These are phyloP conservation scores for Entophlyctis luteolus DNA, from an alignment of 192 early-diverging fungal genomes.

Conservation along the genomic window DNA sequence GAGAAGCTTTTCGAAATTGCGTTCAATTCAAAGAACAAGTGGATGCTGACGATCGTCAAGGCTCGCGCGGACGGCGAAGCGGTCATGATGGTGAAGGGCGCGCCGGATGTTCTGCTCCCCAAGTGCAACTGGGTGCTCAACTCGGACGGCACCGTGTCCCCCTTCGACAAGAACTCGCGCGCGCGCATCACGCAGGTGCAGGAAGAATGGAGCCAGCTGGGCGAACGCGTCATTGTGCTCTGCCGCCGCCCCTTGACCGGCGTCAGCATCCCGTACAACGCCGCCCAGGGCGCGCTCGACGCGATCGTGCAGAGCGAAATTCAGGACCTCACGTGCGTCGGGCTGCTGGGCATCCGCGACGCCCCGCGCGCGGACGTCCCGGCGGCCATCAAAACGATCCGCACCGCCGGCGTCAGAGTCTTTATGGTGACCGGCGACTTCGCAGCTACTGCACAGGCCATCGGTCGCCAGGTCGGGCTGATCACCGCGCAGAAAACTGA, in stretches of 20 bases:
- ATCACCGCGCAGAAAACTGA: neutral
- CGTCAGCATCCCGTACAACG: neutral
- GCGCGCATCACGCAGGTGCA: conserved; percentile 60
- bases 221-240: conserved; percentile 75
- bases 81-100: conserved; percentile 68
- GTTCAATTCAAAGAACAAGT: conserved; percentile 89
- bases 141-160: conserved; percentile 37
- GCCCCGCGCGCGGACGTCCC: conserved; percentile 75
- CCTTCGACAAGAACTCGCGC: neutral
- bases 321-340: neutral
- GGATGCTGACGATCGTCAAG: conserved; percentile 66
- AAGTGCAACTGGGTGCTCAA: conserved; percentile 65
- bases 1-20: conserved; percentile 83
- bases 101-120: conserved; percentile 68
- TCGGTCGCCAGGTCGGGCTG: conserved; percentile 38
- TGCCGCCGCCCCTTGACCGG: neutral
- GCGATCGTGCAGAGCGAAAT: neutral
- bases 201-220: conserved; percentile 55
- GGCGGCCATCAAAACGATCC: conserved; percentile 70
- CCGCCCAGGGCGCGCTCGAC: neutral
- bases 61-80: neutral
- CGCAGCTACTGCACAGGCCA: conserved; percentile 71
- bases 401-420: conserved; percentile 78
- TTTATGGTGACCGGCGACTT: conserved; percentile 76
- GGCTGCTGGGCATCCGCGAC: conserved; percentile 82